A percentile compares a stretch with the other conserved stretches of the same genome.
phyloP scores from a whole-genome alignment of 108 stramenopile genomes.

The Skeletonema menzelii region DNA sequence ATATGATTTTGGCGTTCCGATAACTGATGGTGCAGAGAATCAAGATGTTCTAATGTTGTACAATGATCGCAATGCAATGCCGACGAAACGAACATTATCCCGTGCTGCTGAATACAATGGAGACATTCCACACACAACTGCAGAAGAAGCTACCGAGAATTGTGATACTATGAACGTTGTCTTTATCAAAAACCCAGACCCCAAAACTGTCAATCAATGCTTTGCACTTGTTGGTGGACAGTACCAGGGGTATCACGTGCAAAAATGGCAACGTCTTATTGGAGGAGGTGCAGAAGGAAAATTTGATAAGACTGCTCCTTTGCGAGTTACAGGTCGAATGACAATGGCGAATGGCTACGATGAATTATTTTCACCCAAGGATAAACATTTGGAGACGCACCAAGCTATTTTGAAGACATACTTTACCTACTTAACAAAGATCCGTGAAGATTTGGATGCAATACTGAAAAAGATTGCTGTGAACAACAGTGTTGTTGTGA shows the following conservation, averaged over 20 bases:
- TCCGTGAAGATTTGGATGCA: conserved; percentile 12
- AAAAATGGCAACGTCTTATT: conserved; percentile 9
- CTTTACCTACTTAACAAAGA: conserved; percentile 18
- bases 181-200: conserved; percentile 30
- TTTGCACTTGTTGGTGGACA: conserved; percentile 31
- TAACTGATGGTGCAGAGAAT: neutral
- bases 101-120: conserved; percentile 13
- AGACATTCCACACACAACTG: conserved; percentile 19
- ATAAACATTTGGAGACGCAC: conserved; percentile 9
- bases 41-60: conserved; percentile 36
- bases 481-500: conserved; percentile 46
- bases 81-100: conserved; percentile 3
- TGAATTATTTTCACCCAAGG: conserved; percentile 26
- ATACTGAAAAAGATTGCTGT: conserved; percentile 28
- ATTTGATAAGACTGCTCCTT: conserved; percentile 9
- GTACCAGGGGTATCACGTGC: conserved; percentile 47
- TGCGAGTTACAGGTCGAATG: conserved; percentile 46
- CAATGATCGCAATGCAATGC: conserved; percentile 7
- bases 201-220: conserved; percentile 15
- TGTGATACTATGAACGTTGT: conserved; percentile 51
- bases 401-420: conserved; percentile 21
- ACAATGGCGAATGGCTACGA: conserved; percentile 30
- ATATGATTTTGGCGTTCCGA: conserved; percentile 45
- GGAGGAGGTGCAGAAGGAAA: conserved; percentile 5
- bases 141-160: conserved; percentile 39